Percentiles rank a stretch among this genome's conserved stretches.
These are phyloP conservation scores for Halophytophthora batemanensis DNA, from an alignment of 352 stramenopile genomes.

Conservation along the genomic window DNA sequence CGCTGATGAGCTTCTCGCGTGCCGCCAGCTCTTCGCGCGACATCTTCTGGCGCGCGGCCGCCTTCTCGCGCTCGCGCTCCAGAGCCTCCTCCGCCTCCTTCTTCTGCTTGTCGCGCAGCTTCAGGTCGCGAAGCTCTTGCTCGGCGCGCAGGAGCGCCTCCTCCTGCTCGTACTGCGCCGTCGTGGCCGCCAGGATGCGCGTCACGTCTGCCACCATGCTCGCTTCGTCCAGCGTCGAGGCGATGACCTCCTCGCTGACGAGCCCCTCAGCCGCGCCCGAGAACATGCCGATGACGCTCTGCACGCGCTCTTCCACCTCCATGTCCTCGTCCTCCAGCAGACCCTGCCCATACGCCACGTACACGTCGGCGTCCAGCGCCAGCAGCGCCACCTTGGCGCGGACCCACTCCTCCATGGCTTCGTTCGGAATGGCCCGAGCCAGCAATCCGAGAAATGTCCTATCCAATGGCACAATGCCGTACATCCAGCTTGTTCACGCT, in stretches of 20 bases:
- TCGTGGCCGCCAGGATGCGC: conserved; percentile 34
- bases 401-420: conserved; percentile 60
- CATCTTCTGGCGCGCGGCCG: conserved; percentile 64
- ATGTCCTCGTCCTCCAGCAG: conserved; percentile 74
- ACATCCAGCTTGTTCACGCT: too few species aligned
- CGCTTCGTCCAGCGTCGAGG: conserved; percentile 30
- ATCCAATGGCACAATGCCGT: too few species aligned
- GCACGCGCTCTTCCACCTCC: conserved; percentile 63
- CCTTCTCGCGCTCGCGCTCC: conserved; percentile 58
- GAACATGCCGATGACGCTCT: conserved; percentile 66
- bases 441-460: too few species aligned
- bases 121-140: conserved; percentile 48
- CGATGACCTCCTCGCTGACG: conserved; percentile 35
- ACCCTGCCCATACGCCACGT: conserved; percentile 70
- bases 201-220: conserved; percentile 53
- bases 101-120: conserved; percentile 57
- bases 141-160: conserved; percentile 41
- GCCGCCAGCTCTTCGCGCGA: conserved; percentile 66
- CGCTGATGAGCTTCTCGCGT: conserved; percentile 75
- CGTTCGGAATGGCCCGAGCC: too few species aligned
- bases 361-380: conserved; percentile 65
- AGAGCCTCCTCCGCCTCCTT: conserved; percentile 54
- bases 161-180: conserved; percentile 30
- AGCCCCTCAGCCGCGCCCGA: conserved; percentile 51
- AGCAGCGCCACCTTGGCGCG: conserved; percentile 51